Percentiles rank a stretch among this genome's conserved stretches.
Evolutionary conservation across 23 red algal species (phyloP).

Genomic region (Gracilaria gracilis): DNA sequence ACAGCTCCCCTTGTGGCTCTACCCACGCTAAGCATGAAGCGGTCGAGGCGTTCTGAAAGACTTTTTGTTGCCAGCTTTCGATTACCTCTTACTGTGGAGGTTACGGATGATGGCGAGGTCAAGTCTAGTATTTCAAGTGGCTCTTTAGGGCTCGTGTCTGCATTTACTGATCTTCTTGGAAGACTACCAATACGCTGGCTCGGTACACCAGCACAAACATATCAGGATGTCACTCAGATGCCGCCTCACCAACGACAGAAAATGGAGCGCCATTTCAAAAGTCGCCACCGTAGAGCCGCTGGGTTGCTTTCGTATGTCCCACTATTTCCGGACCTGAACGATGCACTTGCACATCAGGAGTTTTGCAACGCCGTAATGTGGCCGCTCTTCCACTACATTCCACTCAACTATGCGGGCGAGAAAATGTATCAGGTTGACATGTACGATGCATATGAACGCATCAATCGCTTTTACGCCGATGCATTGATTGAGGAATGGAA

Average conservation of each 20-base stretch:
- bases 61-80: constrained; percentile 73
- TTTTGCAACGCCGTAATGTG: constrained; percentile 95
- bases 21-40: constrained; percentile 18
- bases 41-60: constrained; percentile 31
- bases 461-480: constrained; percentile 79
- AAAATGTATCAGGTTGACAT: constrained; percentile 79
- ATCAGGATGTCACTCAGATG: constrained; percentile 47
- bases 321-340: constrained; percentile 69
- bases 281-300: constrained; percentile 39
- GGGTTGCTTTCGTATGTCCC: constrained; percentile 76
- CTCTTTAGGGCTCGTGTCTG: constrained; percentile 70
- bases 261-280: constrained; percentile 59
- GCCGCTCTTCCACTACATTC: constrained; percentile 97
- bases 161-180: constrained; percentile 69
- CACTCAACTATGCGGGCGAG: constrained; percentile 81
- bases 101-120: constrained; percentile 62
- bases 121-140: constrained; percentile 66
- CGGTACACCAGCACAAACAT: constrained; percentile 65
- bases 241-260: constrained; percentile 42
- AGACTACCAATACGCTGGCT: constrained; percentile 74
- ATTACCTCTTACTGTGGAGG: constrained; percentile 70
- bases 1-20: neutral
- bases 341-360: constrained; percentile 72
- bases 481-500: constrained; percentile 77
- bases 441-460: constrained; percentile 89